Percentiles rank a stretch among this genome's conserved stretches.
Evolutionary conservation across 1,284 basidiomycete genomes (phyloP).

Genomic region (Naganishia sp.): DNA sequence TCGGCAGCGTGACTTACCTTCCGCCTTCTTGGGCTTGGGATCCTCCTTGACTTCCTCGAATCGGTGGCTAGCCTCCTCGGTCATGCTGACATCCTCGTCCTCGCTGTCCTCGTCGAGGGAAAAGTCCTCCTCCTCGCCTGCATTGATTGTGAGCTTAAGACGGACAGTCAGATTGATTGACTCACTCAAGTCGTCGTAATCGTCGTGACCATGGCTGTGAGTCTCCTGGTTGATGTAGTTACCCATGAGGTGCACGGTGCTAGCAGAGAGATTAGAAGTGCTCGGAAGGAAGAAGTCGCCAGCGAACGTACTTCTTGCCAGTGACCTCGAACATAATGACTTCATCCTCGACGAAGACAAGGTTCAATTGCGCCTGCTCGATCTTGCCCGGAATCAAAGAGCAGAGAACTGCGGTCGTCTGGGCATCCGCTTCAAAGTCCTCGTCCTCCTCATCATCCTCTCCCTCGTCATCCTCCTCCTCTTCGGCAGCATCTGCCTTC

Average conservation of each 20-base stretch:
- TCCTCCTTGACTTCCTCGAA: constrained; percentile 63
- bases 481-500: constrained; percentile 42
- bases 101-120: constrained; percentile 58
- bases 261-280: constrained; percentile 44
- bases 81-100: constrained; percentile 46
- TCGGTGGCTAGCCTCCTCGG: constrained; percentile 59
- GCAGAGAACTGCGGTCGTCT: constrained; percentile 58
- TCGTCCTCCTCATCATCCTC: constrained; percentile 57
- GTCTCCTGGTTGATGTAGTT: constrained; percentile 72
- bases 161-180: neutral
- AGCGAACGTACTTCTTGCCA: constrained; percentile 70
- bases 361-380: constrained; percentile 75
- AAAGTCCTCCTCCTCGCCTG: constrained; percentile 58
- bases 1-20: constrained; percentile 30
- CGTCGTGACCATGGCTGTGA: constrained; percentile 48
- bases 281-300: neutral
- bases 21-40: constrained; percentile 43
- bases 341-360: constrained; percentile 73
- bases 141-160: neutral
- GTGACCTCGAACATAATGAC: constrained; percentile 70
- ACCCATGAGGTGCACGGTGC: constrained; percentile 80
- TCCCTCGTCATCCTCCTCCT: constrained; percentile 48
- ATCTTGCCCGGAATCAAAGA: constrained; percentile 61
- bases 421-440: constrained; percentile 47
- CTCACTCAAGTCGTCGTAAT: constrained; percentile 40